These are phyloP conservation scores for Arctium minus DNA, from an alignment of 129 eudicot species.

Conservation along the genomic window DNA sequence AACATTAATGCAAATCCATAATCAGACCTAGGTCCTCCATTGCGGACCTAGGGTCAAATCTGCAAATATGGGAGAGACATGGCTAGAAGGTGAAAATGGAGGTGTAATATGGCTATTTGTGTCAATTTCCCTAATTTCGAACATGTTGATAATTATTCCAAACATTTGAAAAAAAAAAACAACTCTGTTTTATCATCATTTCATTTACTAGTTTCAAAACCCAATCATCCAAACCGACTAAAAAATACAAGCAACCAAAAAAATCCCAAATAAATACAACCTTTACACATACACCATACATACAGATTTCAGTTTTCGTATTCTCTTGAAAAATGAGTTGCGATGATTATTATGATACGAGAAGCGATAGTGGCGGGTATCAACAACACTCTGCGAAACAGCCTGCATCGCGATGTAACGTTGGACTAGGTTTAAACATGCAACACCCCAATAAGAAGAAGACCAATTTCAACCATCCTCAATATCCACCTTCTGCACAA, in stretches of 20 bases:
- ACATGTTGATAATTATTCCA: not conserved
- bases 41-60: no score
- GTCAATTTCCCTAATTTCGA: no score
- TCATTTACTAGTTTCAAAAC: not conserved
- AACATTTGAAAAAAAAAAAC: not conserved
- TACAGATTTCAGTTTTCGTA: not conserved
- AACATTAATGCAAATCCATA: no score
- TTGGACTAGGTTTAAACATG: constrained; percentile 14
- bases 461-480: constrained; percentile 4
- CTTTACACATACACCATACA: not conserved
- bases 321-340: not conserved
- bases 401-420: not conserved
- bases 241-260: not conserved
- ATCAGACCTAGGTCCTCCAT: no score
- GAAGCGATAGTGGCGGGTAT: not conserved
- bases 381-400: not conserved
- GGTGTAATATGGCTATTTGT: no score
- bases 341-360: not conserved
- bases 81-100: no score
- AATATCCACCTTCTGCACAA: not conserved
- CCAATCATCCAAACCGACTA: not conserved
- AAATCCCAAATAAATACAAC: not conserved
- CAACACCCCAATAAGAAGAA: not conserved
- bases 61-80: no score
- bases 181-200: no score